Evolutionary conservation across 2,329 filamentous ascomycete species (phyloP), one percentile per base, ranked within the genome.

Genomic region (Parastagonospora nodorum): DNA sequence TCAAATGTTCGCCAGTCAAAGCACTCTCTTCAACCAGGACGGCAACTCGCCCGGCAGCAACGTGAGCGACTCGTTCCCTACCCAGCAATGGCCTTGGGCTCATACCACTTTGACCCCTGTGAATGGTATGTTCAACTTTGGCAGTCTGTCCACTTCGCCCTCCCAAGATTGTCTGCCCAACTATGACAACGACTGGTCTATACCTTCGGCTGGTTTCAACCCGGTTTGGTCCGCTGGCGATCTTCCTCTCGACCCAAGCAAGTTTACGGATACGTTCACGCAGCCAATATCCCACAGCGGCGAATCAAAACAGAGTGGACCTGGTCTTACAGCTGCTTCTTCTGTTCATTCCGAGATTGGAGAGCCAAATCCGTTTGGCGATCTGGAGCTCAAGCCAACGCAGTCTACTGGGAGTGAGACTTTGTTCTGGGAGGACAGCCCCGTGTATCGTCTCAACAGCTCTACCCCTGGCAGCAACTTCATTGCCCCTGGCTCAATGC

Each of bases 261-360:
- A 73, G 55, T 61, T 74, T 32, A 65, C 54, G 32, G 65, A 74
- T 41, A 66, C 57, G 35, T 56, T 72, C 47, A 51, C 67, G 2
- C 72, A 75, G 53, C 72, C 72, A 2, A 68, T 72, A 11, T 76
- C 74, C 8, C 71, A 75, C 39, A 75, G 72, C 45, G 74, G 74
- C 19, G 74, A 76, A 51, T 75, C 74, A 0, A 74, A 69, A 42
- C 67, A 71, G 38, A 75, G 73, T 52, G 67, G 66, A 11, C 73
- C 73, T 27, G 72, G 72, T 27, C 67, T 76, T 6, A 74, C 73
- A n/a, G 67, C 65, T 19, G 68, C 72, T 16, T 75, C 74, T 15
- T 75, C 74, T n/a, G 63, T 68, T 14, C 74, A 75, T 32, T 75
- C 74, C 11, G 74, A 76, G 42, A 64, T 72, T 42, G 74, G 71